Base-by-base conservation (phyloP, 1,284 basidiomycete species). In the Heimioporus retisporus region DNA sequence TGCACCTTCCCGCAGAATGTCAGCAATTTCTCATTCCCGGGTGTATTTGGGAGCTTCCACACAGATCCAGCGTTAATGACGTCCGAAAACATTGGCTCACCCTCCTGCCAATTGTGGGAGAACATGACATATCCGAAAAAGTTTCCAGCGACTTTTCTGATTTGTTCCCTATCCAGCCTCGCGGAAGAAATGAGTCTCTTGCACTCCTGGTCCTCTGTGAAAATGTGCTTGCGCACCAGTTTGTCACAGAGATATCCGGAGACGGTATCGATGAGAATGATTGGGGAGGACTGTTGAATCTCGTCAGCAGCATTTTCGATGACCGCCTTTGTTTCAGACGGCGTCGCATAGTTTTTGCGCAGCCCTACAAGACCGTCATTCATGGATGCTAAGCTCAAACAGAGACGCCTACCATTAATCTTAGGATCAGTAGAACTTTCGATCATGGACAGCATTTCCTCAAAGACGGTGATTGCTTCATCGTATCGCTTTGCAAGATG, bases 91-190 rank as follows among this genome's bases (percentile, higher is more conserved):
- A 13, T 19, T 11, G 63, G 63, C n/a, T 64, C 63, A 6, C 48
- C 58, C 7, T 43, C 43, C 14, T 23, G 50, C 63, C 63, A 64
- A 6, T 60, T 51, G 23, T 64, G 63, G 6, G 63, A 64, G 43
- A 64, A 42, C 63, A 64, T 64, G 43, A 48, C 58, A 42, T 60
- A 64, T 40, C 46, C n/a, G 19, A 64, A 44, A 28, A 55, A 64
- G 6, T n/a, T 40, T 25, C 7, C 28, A 55, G 48, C 44, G 28
- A 60, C 63, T 19, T 42, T 13, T 25, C 23, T 42, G 15, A 64
- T 55, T 35, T 31, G 43, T 6, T 55, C 15, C 53, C 55, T 55
- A 58, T 64, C 63, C 35, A 55, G 15, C 28, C 40, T 53, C 18
- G 55, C 60, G 43, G 63, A 64, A 28, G 57, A 46, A 19, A 64